Percentiles rank a stretch among this genome's conserved stretches.
Conservation (phyloP, 1,284 basidiomycete genomes). For the Sphaerobolus stellatus region DNA sequence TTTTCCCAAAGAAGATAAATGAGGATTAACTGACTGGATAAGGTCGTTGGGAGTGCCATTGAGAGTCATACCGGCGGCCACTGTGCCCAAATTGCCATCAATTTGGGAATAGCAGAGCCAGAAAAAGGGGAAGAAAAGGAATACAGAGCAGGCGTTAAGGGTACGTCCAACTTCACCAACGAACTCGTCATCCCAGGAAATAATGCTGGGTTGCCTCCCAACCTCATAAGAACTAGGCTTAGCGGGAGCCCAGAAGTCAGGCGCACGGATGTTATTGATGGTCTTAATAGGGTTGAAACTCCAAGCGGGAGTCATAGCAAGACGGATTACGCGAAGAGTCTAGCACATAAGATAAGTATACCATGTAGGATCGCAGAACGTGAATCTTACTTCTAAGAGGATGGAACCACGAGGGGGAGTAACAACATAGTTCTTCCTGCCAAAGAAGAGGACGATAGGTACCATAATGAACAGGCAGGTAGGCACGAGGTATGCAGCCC, state of each 20-base stretch:
- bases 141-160: conserved; percentile 43
- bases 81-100: conserved; percentile 1
- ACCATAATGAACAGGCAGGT: conserved; percentile 13
- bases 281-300: conserved; percentile 28
- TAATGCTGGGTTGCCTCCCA: conserved; percentile 26
- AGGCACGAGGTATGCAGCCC: conserved; percentile 24
- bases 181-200: conserved; percentile 17
- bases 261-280: conserved; percentile 23
- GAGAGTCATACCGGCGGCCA: conserved; percentile 5
- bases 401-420: conserved; percentile 41
- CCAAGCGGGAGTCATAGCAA: too few species aligned
- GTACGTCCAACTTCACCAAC: conserved; percentile 43
- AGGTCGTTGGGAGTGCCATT: conserved; percentile 11
- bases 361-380: too few species aligned
- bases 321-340: too few species aligned
- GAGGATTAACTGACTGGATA: conserved; percentile 1
- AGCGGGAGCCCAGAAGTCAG: conserved; percentile 39
- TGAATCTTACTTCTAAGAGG: too few species aligned
- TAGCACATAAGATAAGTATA: too few species aligned
- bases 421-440: conserved; percentile 43
- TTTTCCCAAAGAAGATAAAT: not conserved
- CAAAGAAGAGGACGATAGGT: conserved; percentile 37
- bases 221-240: conserved; percentile 5
- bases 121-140: conserved; percentile 18
- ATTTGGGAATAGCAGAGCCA: conserved; percentile 13